Evolutionary conservation across 1,284 basidiomycete genomes (phyloP).

Genomic region (Ustilago lituana): DNA sequence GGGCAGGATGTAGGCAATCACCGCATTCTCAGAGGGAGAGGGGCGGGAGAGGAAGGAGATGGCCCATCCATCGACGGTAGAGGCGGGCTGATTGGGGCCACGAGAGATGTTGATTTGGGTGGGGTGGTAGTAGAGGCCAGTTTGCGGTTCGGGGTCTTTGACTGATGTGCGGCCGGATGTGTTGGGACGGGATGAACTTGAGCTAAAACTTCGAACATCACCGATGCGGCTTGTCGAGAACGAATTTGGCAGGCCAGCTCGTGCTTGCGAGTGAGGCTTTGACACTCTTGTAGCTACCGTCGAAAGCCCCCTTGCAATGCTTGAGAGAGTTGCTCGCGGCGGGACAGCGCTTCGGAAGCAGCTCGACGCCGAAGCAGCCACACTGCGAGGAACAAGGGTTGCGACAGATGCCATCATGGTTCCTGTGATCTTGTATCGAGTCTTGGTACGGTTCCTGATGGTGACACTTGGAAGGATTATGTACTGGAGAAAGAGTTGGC

Average conservation of each 20-base stretch:
- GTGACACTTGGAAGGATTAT: too few species aligned
- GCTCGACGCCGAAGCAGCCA: too few species aligned
- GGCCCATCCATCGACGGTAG: constrained; percentile 42
- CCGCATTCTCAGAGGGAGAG: constrained; percentile 13
- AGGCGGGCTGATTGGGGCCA: constrained; percentile 7
- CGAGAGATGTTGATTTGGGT: constrained; percentile 34
- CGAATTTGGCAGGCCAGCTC: too few species aligned
- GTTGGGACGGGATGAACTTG: neutral
- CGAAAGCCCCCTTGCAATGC: too few species aligned
- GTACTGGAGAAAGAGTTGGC: too few species aligned
- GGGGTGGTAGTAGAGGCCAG: constrained; percentile 56
- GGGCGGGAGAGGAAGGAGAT: constrained; percentile 43
- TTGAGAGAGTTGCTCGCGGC: too few species aligned
- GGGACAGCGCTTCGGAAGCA: too few species aligned
- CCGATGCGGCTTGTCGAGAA: neutral
- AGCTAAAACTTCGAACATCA: constrained; percentile 4
- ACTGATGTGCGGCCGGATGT: constrained; percentile 27
- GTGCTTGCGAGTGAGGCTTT: neutral
- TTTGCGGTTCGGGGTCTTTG: constrained; percentile 43
- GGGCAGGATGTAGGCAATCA: constrained; percentile 44
- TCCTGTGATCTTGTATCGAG: too few species aligned
- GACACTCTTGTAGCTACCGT: neutral
- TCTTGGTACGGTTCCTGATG: neutral
- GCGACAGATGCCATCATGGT: too few species aligned
- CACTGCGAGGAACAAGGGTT: too few species aligned